Base-by-base conservation (phyloP, 768 basidiomycete genomes). In the Phanerodontia chrysosporium region DNA sequence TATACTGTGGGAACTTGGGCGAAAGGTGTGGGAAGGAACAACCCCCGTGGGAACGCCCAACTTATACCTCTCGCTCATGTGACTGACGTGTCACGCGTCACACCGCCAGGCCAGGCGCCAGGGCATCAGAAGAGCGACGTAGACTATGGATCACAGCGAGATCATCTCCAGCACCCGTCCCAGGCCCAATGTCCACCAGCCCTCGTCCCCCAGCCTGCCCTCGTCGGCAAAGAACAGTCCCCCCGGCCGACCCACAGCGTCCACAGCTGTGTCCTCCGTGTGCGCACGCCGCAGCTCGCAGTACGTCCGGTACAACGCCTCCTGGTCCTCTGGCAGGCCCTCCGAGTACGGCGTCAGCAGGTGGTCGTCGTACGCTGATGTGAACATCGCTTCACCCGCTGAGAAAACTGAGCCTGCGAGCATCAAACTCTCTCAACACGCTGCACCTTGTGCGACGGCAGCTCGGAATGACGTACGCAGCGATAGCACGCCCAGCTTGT, bases 401-500 rank as follows among this genome's bases (percentile, higher is more conserved):
- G 55, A 54, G 42, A 62, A 54, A 55, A 45, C 57, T 55, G 61
- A 42, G 25, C 45, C 39, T 45, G 56, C 28, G 35, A 24, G 36
- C 35, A 49, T 49, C 52, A 49, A 46, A 32, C 45, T 36, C 49
- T 30, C 27, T 45, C 44, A 28, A 53, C 36, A 53, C 21, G 52
- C n/a, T 35, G 32, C 36, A 25, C 24, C 18, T 9, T 25, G 46
- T 48, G 46, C 51, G 25, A 51, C 48, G 28, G 25, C 48, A 49
- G 10, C 28, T 51, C 49, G 36, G 14, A 25, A 16, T 24, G 30
- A 39, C 52, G 32, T 42, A 53, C 81, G 69, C 35, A 81, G 65
- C 51, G 75, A 72, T 57, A 83, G 67, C 25, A 81, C 71, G 28
- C 81, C 81, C 60, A 81, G 64, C 70, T 81, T 81, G 69, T 83